A percentile compares a stretch with the other conserved stretches of the same genome.
Evolutionary conservation across 2,329 filamentous ascomycete genomes (phyloP).

Genomic region (Acarospora socialis): DNA sequence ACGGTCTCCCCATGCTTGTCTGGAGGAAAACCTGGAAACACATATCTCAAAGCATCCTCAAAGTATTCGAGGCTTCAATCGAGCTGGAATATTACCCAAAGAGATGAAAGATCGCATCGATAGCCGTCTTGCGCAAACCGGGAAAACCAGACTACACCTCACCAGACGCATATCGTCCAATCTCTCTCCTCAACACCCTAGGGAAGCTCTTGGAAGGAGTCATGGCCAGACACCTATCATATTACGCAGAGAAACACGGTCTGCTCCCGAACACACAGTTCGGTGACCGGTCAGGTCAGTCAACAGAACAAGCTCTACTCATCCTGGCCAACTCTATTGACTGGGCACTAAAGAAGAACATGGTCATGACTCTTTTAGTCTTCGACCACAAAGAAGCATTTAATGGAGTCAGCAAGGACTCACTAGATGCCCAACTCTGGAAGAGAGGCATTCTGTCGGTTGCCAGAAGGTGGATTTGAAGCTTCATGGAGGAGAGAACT

Average conservation of each 20-base stretch:
- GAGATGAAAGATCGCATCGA: constrained; percentile 2
- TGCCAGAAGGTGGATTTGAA: constrained; percentile 11
- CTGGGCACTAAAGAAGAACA: constrained; percentile 10
- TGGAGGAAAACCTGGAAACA: constrained; percentile 11
- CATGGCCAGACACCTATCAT: background rate
- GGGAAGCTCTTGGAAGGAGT: constrained; percentile 3
- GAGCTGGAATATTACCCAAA: background rate
- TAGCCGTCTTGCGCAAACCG: constrained; percentile 1
- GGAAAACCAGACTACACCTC: constrained; percentile 1
- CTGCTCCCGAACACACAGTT: constrained; percentile 14
- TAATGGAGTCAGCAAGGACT: constrained; percentile 13
- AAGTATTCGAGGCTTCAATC: background rate
- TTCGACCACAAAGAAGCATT: constrained; percentile 15
- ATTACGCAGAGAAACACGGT: constrained; percentile 1
- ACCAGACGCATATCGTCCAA: background rate
- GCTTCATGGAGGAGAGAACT: too few species aligned
- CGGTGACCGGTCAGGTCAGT: constrained; percentile 13
- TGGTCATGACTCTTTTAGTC: constrained; percentile 12
- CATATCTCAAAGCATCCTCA: too few species aligned
- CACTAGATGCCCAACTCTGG: too few species aligned
- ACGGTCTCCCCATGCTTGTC: constrained; percentile 13
- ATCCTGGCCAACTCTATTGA: constrained; percentile 14
- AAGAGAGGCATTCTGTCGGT: too few species aligned
- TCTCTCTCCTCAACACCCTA: constrained; percentile 1
- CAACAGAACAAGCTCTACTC: constrained; percentile 16